These are phyloP conservation scores for Pichia sp. DNA, from an alignment of 1,139 yeast species.

Conservation along the genomic window DNA sequence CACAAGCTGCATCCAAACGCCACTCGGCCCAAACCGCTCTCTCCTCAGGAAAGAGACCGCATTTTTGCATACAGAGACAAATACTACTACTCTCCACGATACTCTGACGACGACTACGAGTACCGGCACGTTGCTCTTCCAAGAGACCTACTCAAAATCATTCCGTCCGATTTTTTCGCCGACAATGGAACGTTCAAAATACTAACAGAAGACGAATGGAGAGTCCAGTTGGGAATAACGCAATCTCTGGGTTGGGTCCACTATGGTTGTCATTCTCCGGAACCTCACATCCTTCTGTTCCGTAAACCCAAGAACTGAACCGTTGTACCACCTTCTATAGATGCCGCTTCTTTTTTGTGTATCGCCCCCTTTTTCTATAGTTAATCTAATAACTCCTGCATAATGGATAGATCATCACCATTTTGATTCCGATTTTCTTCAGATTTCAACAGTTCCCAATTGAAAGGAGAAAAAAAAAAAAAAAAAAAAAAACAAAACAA, in stretches of 20 bases:
- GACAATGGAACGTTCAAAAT: constrained; percentile 93
- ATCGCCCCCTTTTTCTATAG: no score
- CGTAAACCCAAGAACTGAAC: constrained; percentile 53
- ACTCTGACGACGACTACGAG: constrained; percentile 85
- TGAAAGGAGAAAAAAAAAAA: no score
- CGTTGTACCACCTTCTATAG: no score
- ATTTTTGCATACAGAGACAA: constrained; percentile 88
- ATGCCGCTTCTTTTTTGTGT: no score
- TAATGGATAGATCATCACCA: no score
- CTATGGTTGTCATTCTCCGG: constrained; percentile 97
- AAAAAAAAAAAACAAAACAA: no score
- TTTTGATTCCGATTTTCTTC: no score
- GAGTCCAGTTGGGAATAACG: constrained; percentile 88
- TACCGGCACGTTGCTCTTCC: constrained; percentile 96
- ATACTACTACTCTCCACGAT: constrained; percentile 87
- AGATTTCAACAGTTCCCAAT: no score
- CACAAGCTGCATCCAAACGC: constrained; percentile 1
- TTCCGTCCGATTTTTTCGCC: constrained; percentile 87
- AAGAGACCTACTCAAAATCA: constrained; percentile 87
- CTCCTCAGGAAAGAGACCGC: constrained; percentile 79
- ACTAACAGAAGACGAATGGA: constrained; percentile 93
- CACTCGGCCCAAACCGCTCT: constrained; percentile 62
- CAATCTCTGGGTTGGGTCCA: constrained; percentile 98
- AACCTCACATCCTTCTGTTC: constrained; percentile 91
- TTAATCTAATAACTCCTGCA: no score